Evolutionary conservation across 805 yeast genomes (phyloP).

Genomic region (Nakazawaea anatomiae): DNA sequence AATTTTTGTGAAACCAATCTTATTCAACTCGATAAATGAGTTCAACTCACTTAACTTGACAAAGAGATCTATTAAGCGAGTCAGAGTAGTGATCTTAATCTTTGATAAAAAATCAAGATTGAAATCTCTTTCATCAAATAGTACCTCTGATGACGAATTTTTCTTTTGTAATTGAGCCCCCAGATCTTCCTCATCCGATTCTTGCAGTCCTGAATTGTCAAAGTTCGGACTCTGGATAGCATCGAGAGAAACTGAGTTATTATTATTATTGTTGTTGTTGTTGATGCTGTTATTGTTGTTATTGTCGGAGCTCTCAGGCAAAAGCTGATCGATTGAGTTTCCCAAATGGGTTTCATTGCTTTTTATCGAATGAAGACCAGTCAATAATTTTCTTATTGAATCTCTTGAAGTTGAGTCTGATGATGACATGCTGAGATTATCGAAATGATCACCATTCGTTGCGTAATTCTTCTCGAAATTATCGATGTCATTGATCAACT

Average conservation of each 20-base stretch:
- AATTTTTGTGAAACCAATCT: slow-evolving; percentile 85
- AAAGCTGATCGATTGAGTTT: background rate
- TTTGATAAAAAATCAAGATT: slow-evolving; percentile 38
- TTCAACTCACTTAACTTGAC: slow-evolving; percentile 77
- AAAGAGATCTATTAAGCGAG: slow-evolving; percentile 58
- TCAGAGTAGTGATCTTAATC: slow-evolving; percentile 57
- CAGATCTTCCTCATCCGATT: slow-evolving; percentile 11
- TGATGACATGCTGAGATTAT: slow-evolving; percentile 15
- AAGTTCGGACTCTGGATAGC: background rate
- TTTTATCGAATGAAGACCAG: slow-evolving; percentile 7
- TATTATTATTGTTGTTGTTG: background rate
- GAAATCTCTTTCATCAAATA: slow-evolving; percentile 31
- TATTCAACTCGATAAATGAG: slow-evolving; percentile 78
- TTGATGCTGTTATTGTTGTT: background rate
- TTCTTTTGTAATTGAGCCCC: background rate
- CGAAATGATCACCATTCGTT: slow-evolving; percentile 10
- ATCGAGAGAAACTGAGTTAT: background rate
- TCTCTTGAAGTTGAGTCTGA: slow-evolving; percentile 14
- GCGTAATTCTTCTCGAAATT: slow-evolving; percentile 46
- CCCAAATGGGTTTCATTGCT: background rate
- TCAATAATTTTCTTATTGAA: slow-evolving; percentile 6
- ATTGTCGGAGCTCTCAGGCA: background rate
- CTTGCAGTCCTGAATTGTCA: slow-evolving; percentile 3
- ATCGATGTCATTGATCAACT: slow-evolving; percentile 54
- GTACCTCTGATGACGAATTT: slow-evolving; percentile 12